These are phyloP conservation scores for Kwoniella sp. DNA, from an alignment of 768 basidiomycete species.

Conservation along the genomic window DNA sequence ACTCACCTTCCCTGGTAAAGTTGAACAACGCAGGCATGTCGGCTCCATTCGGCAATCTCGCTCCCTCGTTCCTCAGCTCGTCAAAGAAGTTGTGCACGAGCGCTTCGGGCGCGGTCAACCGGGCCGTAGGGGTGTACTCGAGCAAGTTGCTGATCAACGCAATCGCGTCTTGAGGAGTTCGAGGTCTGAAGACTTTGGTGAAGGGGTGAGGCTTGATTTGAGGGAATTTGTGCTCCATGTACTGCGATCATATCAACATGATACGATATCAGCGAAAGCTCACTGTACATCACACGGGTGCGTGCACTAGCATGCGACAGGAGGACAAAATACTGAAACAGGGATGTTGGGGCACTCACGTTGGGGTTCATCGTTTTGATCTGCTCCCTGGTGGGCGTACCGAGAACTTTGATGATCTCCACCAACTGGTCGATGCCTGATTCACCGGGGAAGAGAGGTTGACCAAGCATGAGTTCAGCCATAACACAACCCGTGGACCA, in stretches of 20 bases:
- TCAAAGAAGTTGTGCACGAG: constrained; percentile 80
- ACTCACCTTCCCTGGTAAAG: constrained; percentile 91
- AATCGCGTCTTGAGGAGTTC: constrained; percentile 93
- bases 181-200: constrained; percentile 98
- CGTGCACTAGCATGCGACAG: neutral
- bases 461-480: constrained; percentile 99
- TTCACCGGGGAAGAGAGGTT: constrained; percentile 98
- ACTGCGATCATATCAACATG: constrained; percentile 54
- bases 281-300: neutral
- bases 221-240: constrained; percentile 99
- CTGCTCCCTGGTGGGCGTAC: constrained; percentile 96
- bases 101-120: constrained; percentile 77
- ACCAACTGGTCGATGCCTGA: constrained; percentile 95
- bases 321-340: neutral
- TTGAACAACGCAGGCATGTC: constrained; percentile 93
- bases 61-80: constrained; percentile 84
- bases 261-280: constrained; percentile 1
- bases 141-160: constrained; percentile 90
- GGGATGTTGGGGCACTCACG: constrained; percentile 43
- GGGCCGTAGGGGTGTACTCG: constrained; percentile 95
- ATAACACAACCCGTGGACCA: constrained; percentile 99
- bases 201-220: constrained; percentile 99
- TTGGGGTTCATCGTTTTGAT: constrained; percentile 99
- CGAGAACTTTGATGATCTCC: constrained; percentile 99
- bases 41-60: constrained; percentile 94